phyloP scores from a whole-genome alignment of 805 yeast species.

The Zygotorulaspora florentina region DNA sequence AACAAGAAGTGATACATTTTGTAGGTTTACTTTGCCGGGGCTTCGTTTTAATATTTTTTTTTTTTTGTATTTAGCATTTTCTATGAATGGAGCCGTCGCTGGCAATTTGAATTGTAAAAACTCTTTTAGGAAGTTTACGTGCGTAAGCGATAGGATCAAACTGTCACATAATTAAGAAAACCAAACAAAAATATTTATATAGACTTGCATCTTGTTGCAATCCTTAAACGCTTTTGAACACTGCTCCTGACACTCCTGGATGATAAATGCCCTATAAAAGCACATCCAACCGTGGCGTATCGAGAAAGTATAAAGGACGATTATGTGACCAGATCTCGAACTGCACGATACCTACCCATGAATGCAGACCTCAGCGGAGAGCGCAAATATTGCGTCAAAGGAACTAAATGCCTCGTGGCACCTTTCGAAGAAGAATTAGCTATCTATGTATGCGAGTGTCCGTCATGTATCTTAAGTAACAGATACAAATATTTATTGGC shows the following conservation, averaged over 20 bases:
- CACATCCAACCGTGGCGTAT: too few species aligned
- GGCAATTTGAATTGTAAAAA: background rate
- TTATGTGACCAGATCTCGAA: too few species aligned
- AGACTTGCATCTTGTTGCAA: background rate
- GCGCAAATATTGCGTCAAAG: background rate
- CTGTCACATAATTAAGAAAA: background rate
- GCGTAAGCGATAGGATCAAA: background rate
- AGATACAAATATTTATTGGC: constrained; percentile 6
- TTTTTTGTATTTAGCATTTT: too few species aligned
- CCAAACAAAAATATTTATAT: too few species aligned
- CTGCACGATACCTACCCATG: too few species aligned
- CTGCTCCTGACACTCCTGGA: too few species aligned
- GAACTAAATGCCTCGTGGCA: constrained; percentile 10
- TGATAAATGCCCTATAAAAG: too few species aligned
- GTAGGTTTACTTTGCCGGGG: background rate
- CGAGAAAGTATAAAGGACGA: too few species aligned
- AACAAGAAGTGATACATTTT: constrained; percentile 4
- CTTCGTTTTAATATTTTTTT: too few species aligned
- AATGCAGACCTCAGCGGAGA: background rate
- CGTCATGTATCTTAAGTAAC: constrained; percentile 17
- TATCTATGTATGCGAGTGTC: constrained; percentile 22
- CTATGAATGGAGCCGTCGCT: background rate
- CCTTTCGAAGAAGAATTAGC: constrained; percentile 16
- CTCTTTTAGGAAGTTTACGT: background rate
- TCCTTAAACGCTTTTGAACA: background rate